Conservation (phyloP, 148 eudicot species). For the Agrostemma githago region DNA sequence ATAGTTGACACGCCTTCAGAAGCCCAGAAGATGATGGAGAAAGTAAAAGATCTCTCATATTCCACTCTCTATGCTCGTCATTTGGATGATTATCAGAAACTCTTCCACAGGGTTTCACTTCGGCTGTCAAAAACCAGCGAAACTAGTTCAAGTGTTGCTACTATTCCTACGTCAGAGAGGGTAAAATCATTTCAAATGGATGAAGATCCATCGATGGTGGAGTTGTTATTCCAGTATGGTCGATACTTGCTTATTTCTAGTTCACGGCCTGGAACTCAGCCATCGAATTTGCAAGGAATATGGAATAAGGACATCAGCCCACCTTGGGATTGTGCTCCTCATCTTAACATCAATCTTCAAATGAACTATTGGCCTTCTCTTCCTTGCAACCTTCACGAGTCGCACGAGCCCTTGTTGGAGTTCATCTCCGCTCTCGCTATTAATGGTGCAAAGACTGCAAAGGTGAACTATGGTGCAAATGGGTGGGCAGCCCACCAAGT, state of each 20-base stretch:
- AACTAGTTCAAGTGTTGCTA: constrained; percentile 5
- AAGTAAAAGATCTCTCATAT: constrained; percentile 40
- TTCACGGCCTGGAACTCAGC: constrained; percentile 79
- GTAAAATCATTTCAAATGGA: constrained; percentile 59
- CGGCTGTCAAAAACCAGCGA: constrained; percentile 52
- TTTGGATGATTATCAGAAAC: constrained; percentile 74
- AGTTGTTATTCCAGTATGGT: constrained; percentile 81
- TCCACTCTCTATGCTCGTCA: constrained; percentile 60
- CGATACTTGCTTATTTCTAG: constrained; percentile 77
- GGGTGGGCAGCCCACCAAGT: constrained; percentile 92
- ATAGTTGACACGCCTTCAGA: constrained; percentile 52
- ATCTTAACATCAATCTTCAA: constrained; percentile 85
- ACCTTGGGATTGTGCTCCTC: constrained; percentile 86
- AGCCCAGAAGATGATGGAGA: constrained; percentile 34
- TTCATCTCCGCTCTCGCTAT: constrained; percentile 50
- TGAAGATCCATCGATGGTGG: constrained; percentile 85
- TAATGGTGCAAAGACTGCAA: constrained; percentile 70
- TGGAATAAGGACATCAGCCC: constrained; percentile 71
- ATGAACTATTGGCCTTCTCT: constrained; percentile 97
- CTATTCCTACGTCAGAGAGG: constrained; percentile 57
- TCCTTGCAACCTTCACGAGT: constrained; percentile 71
- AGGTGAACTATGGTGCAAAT: constrained; percentile 63
- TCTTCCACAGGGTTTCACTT: constrained; percentile 71
- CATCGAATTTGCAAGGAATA: constrained; percentile 79
- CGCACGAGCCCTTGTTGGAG: constrained; percentile 75